Evolutionary conservation across 495 filamentous ascomycete genomes (phyloP).

Genomic region (Niebla homalea): DNA sequence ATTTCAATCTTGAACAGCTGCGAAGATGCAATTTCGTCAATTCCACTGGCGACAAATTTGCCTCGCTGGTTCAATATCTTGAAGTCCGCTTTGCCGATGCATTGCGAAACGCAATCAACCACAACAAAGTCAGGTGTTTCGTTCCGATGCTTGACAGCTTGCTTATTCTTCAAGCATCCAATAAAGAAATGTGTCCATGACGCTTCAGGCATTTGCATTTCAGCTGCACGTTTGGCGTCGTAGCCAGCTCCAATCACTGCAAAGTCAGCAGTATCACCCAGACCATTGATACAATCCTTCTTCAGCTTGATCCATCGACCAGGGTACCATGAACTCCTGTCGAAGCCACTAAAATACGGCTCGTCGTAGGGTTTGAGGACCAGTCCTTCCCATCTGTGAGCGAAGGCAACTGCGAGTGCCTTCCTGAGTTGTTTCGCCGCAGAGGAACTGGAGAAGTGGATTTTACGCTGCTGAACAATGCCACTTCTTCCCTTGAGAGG

Average conservation of each 20-base stretch:
- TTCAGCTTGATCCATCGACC: constrained; percentile 71
- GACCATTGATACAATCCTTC: constrained; percentile 71
- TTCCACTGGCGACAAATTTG: constrained; percentile 22
- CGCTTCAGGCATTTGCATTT: constrained; percentile 32
- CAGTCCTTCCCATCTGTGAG: constrained; percentile 56
- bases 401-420: constrained; percentile 52
- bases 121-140: constrained; percentile 49
- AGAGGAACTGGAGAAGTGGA: constrained; percentile 43
- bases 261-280: constrained; percentile 75
- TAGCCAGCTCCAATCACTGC: constrained; percentile 61
- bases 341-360: constrained; percentile 48
- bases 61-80: constrained; percentile 40
- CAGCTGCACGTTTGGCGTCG: constrained; percentile 42
- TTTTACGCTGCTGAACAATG: constrained; percentile 43
- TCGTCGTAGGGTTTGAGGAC: constrained; percentile 68
- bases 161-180: constrained; percentile 63
- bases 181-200: constrained; percentile 70
- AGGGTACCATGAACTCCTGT: constrained; percentile 16
- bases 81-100: constrained; percentile 36
- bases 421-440: constrained; percentile 38
- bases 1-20: constrained; percentile 4
- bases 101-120: constrained; percentile 43
- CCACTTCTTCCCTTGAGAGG: constrained; percentile 44
- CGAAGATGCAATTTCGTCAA: constrained; percentile 9
- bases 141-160: constrained; percentile 37